A percentile compares a stretch with the other conserved stretches of the same genome.
Evolutionary conservation across 495 filamentous ascomycete genomes (phyloP).

Genomic region (Echria macrotheca): DNA sequence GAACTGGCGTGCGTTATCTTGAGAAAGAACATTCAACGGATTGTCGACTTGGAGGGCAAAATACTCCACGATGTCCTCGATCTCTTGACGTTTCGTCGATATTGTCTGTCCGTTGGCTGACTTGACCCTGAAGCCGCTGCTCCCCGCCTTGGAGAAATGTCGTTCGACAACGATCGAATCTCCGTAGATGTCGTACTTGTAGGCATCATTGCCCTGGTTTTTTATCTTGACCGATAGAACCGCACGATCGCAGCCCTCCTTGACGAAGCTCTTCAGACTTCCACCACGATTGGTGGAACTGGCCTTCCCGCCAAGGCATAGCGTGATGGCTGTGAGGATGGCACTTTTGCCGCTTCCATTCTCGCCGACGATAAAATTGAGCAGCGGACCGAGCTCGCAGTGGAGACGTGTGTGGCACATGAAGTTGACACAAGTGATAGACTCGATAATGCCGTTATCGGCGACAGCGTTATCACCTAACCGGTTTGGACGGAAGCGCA

Average conservation of each 20-base stretch:
- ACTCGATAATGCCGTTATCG: constrained; percentile 79
- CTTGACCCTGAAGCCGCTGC: constrained; percentile 84
- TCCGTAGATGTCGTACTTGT: constrained; percentile 76
- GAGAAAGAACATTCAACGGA: constrained; percentile 94
- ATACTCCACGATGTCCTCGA: constrained; percentile 92
- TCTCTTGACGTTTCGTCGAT: constrained; percentile 75
- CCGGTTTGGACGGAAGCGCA: constrained; percentile 51
- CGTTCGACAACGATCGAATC: constrained; percentile 85
- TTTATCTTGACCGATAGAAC: constrained; percentile 71
- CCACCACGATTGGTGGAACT: constrained; percentile 91
- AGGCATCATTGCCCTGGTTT: constrained; percentile 79
- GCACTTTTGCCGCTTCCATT: constrained; percentile 99
- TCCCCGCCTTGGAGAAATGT: constrained; percentile 71
- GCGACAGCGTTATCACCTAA: constrained; percentile 65
- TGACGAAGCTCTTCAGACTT: constrained; percentile 86
- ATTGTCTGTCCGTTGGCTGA: constrained; percentile 61
- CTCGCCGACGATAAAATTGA: constrained; percentile 96
- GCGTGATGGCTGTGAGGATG: constrained; percentile 86
- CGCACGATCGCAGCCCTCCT: constrained; percentile 67
- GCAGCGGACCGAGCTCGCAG: constrained; percentile 79
- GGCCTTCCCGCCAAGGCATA: constrained; percentile 94
- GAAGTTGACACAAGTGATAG: constrained; percentile 81
- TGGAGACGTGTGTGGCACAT: constrained; percentile 86
- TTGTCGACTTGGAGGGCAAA: constrained; percentile 95
- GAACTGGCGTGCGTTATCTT: constrained; percentile 92